Conservation (phyloP, 2,329 filamentous ascomycete species). For the Chrysoporthe puriensis region DNA sequence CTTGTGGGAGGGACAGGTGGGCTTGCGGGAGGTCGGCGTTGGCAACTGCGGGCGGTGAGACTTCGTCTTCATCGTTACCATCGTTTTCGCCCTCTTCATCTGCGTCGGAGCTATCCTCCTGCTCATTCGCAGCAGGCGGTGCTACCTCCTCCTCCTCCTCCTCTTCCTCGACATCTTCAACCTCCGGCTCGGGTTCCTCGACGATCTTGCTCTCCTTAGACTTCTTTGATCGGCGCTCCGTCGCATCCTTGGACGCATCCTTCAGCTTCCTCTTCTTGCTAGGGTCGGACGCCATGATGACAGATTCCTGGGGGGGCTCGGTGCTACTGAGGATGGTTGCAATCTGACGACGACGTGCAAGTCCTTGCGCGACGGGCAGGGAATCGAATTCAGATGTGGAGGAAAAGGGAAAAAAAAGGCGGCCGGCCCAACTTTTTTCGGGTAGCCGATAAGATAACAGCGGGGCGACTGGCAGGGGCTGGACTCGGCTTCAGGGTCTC, state of each 20-base stretch:
- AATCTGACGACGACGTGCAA: background rate
- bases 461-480: slow-evolving; percentile 19
- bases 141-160: slow-evolving; percentile 26
- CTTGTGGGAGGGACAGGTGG: slow-evolving; percentile 56
- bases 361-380: background rate
- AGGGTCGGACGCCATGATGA: slow-evolving; percentile 37
- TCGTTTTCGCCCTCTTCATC: slow-evolving; percentile 34
- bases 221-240: slow-evolving; percentile 16
- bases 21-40: slow-evolving; percentile 41
- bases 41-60: slow-evolving; percentile 32
- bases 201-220: slow-evolving; percentile 19
- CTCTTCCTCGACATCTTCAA: slow-evolving; percentile 26
- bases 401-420: background rate
- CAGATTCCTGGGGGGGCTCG: background rate
- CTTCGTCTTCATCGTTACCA: slow-evolving; percentile 36
- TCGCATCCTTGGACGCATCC: slow-evolving; percentile 35
- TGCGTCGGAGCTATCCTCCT: slow-evolving; percentile 26
- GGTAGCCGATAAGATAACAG: slow-evolving; percentile 23
- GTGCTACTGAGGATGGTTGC: too few species aligned
- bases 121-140: slow-evolving; percentile 31
- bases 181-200: slow-evolving; percentile 24
- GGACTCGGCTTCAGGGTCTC: background rate
- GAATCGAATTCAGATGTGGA: slow-evolving; percentile 5
- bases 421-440: slow-evolving; percentile 28
- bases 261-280: slow-evolving; percentile 44